A percentile compares a stretch with the other conserved stretches of the same genome.
phyloP scores from a whole-genome alignment of 2,329 filamentous ascomycete species.

The Colletotrichum spaethianum region DNA sequence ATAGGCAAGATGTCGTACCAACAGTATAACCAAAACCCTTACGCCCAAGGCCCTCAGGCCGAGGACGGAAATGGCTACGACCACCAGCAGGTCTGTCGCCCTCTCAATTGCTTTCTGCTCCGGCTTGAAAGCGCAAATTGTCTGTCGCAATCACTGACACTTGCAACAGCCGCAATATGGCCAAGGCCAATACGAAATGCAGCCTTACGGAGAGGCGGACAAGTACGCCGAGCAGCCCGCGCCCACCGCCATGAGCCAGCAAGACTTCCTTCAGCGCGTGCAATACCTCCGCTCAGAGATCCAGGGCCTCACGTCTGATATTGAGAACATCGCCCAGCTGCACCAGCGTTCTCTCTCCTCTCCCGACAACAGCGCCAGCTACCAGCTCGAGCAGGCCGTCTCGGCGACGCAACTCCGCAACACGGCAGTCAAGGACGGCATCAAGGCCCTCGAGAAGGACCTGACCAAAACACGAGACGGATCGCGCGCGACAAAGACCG shows the following conservation, averaged over 20 bases:
- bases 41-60: constrained; percentile 66
- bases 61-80: constrained; percentile 62
- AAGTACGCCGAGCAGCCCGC: constrained; percentile 44
- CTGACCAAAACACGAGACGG: constrained; percentile 73
- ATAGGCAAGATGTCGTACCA: constrained; percentile 69
- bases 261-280: constrained; percentile 79
- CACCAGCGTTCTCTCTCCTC: constrained; percentile 81
- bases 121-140: background rate
- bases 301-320: constrained; percentile 74
- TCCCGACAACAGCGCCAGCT: constrained; percentile 68
- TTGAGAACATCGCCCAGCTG: constrained; percentile 76
- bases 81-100: constrained; percentile 55
- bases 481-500: constrained; percentile 76
- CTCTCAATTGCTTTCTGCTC: background rate
- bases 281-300: constrained; percentile 78
- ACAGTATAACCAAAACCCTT: constrained; percentile 76
- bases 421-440: constrained; percentile 83
- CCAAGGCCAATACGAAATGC: constrained; percentile 68
- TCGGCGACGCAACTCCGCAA: constrained; percentile 80
- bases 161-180: constrained; percentile 42
- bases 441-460: constrained; percentile 82
- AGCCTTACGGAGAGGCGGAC: constrained; percentile 60
- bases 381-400: constrained; percentile 77
- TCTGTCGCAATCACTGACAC: constrained; percentile 4
- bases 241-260: constrained; percentile 64